These are phyloP conservation scores for Coemansia sp. DNA, from an alignment of 192 early-diverging fungal genomes.

Conservation along the genomic window DNA sequence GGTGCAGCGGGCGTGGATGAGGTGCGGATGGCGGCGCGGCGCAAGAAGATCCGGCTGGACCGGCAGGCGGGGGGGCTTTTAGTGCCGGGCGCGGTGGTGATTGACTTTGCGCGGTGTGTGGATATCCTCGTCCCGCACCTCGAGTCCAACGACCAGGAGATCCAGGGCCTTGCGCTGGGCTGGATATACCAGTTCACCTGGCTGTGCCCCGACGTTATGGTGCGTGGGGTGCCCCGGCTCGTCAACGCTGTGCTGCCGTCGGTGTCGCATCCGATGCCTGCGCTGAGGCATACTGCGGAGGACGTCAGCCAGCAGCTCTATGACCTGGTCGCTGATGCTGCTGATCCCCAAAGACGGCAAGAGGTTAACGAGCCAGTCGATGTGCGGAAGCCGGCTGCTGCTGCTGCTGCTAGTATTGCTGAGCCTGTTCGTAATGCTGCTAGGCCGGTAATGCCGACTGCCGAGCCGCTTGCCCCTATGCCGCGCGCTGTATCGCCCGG, in stretches of 20 bases:
- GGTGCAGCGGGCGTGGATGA: constrained; percentile 28
- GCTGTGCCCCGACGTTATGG: constrained; percentile 79
- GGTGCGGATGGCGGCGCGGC: constrained; percentile 48
- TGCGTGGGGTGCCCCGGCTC: constrained; percentile 79
- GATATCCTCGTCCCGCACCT: constrained; percentile 85
- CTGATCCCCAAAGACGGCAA: background rate
- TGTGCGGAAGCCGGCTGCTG: background rate
- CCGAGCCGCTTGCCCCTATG: no score
- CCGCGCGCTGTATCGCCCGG: background rate
- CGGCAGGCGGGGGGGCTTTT: constrained; percentile 13
- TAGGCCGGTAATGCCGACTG: background rate
- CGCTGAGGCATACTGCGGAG: constrained; percentile 72
- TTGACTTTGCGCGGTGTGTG: constrained; percentile 85
- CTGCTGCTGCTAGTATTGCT: background rate
- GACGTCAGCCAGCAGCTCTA: constrained; percentile 67
- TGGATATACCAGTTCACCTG: constrained; percentile 93
- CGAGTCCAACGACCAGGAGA: constrained; percentile 72
- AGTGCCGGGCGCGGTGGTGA: constrained; percentile 24
- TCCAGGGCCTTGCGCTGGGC: constrained; percentile 85
- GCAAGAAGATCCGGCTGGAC: constrained; percentile 37
- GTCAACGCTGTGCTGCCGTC: constrained; percentile 85
- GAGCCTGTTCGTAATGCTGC: background rate
- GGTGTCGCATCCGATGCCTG: constrained; percentile 72
- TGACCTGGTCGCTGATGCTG: background rate
- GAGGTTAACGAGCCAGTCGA: background rate